Conservation (phyloP, 345 rosid genomes). For the Syzygium aromaticum region DNA sequence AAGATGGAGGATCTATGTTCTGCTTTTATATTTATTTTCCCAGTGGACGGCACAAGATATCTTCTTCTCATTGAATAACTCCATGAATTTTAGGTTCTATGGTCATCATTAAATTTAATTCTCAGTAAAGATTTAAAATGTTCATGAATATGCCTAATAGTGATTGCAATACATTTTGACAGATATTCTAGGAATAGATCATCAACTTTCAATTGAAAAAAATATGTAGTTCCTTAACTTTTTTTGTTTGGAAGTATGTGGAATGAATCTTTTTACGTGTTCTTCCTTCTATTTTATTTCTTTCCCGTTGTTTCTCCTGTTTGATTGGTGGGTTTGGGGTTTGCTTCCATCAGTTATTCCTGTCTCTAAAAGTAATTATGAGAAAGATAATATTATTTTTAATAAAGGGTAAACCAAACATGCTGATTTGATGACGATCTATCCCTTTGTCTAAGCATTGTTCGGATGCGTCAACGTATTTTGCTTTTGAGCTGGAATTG, state of each 20-base stretch:
- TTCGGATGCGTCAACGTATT: not conserved
- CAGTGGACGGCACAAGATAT: not conserved
- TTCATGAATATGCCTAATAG: not conserved
- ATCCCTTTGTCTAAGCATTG: not conserved
- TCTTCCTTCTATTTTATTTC: not conserved
- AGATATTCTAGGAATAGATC: not conserved
- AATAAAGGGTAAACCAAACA: not conserved
- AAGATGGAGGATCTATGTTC: not conserved
- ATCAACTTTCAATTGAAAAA: not conserved
- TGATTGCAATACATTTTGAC: not conserved
- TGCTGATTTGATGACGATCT: not conserved
- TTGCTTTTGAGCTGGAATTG: slow-evolving; percentile 2
- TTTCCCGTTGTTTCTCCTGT: not conserved
- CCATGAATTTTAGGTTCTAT: not conserved
- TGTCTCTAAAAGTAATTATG: not conserved
- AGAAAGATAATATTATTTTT: not conserved
- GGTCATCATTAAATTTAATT: not conserved
- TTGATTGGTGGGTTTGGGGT: not conserved
- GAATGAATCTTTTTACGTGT: not conserved
- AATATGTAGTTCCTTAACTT: not conserved
- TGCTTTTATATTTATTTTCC: not conserved
- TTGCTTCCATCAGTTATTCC: not conserved
- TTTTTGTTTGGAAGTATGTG: not conserved
- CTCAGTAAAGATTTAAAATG: not conserved
- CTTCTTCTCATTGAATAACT: not conserved